These are phyloP conservation scores for Trichophyton benhamiae DNA, from an alignment of 2,329 filamentous ascomycete species.

Conservation along the genomic window DNA sequence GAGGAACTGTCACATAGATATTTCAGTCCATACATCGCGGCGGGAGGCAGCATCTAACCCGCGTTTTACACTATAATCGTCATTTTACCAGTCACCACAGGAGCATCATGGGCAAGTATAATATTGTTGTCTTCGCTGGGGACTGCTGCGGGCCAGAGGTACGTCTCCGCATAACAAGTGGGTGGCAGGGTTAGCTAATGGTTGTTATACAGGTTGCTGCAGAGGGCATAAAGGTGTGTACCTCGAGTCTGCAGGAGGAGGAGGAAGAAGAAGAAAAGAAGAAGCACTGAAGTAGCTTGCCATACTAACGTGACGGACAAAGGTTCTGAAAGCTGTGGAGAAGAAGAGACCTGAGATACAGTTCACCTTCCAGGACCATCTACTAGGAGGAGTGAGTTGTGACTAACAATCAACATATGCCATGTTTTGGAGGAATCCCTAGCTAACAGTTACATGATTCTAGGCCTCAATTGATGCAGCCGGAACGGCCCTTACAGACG, in stretches of 20 bases:
- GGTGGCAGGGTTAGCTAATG: conserved; percentile 12
- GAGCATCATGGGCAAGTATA: conserved; percentile 34
- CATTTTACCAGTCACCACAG: background rate
- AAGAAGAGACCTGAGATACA: conserved; percentile 56
- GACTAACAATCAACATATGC: background rate
- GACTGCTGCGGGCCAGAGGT: conserved; percentile 67
- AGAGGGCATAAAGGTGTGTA: conserved; percentile 68
- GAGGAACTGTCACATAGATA: background rate
- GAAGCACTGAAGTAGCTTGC: background rate
- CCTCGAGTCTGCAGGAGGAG: background rate
- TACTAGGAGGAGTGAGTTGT: conserved; percentile 73
- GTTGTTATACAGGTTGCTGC: conserved; percentile 51
- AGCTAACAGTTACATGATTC: background rate
- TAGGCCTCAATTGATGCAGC: conserved; percentile 80
- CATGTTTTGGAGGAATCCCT: no score
- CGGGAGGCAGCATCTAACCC: background rate
- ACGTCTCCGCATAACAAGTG: conserved; percentile 9
- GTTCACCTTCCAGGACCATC: conserved; percentile 82
- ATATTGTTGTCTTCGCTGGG: conserved; percentile 69
- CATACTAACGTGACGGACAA: background rate
- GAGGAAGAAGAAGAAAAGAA: no score
- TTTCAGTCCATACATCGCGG: no score
- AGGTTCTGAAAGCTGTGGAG: conserved; percentile 73
- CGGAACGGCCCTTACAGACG: conserved; percentile 66
- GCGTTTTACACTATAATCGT: background rate